phyloP scores from a whole-genome alignment of 495 filamentous ascomycete genomes.

The Trichocladium antarcticum region DNA sequence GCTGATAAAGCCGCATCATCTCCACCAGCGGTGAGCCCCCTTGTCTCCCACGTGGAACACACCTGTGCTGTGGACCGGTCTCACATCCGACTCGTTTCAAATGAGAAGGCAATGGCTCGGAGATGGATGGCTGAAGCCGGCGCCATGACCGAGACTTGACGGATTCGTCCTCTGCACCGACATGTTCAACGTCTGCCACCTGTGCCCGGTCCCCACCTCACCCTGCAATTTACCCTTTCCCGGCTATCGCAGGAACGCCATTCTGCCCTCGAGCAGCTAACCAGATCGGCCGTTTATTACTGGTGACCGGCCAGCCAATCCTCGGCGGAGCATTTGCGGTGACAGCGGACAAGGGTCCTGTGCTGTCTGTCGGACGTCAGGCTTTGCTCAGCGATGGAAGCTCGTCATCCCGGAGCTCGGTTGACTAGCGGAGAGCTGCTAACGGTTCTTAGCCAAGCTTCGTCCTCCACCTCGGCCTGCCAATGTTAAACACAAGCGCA shows the following conservation, averaged over 20 bases:
- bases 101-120: too few relatives aligned
- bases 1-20: neutral
- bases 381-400: conserved; percentile 10
- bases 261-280: too few relatives aligned
- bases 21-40: neutral
- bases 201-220: neutral
- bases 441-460: conserved; percentile 7
- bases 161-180: neutral
- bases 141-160: neutral
- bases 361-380: conserved; percentile 15
- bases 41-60: conserved; percentile 2
- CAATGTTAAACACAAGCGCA: neutral
- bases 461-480: neutral
- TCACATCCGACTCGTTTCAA: conserved; percentile 2
- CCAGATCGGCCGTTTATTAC: conserved; percentile 24
- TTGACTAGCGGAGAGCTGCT: neutral
- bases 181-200: too few relatives aligned
- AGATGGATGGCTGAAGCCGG: neutral
- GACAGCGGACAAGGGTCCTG: conserved; percentile 9
- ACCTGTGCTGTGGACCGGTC: neutral
- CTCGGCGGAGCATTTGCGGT: conserved; percentile 4
- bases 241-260: neutral
- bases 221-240: neutral
- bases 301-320: conserved; percentile 15
- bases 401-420: conserved; percentile 5